Percentiles rank a stretch among this genome's conserved stretches.
Conservation (phyloP, 495 filamentous ascomycete species). For the Talaromyces nanjingensis region DNA sequence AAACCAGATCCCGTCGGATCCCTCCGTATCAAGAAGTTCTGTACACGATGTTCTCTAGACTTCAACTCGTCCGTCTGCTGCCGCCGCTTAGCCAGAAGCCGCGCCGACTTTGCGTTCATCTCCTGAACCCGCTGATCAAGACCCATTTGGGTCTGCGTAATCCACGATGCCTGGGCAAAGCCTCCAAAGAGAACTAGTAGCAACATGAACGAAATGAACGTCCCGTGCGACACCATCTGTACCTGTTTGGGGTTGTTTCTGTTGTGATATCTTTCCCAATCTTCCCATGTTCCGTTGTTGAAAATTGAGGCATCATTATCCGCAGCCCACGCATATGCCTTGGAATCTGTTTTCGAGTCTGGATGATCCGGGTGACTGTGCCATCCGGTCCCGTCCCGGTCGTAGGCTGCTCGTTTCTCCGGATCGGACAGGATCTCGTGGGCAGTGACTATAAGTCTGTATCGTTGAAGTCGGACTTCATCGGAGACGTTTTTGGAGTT, state of each 20-base stretch:
- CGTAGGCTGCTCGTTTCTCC: constrained; percentile 69
- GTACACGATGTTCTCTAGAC: constrained; percentile 55
- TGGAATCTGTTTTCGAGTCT: background rate
- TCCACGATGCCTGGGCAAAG: constrained; percentile 60
- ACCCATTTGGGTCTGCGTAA: constrained; percentile 46
- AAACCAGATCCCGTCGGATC: constrained; percentile 46
- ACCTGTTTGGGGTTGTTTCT: constrained; percentile 51
- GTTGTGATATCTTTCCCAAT: constrained; percentile 87
- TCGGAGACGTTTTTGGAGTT: constrained; percentile 42
- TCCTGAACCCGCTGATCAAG: constrained; percentile 56
- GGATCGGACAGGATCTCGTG: constrained; percentile 89
- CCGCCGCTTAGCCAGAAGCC: constrained; percentile 52
- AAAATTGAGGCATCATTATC: constrained; percentile 47
- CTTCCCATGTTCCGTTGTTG: constrained; percentile 93
- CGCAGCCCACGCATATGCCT: constrained; percentile 26
- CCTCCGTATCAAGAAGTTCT: constrained; percentile 64
- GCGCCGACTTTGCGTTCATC: constrained; percentile 54
- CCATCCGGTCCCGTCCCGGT: constrained; percentile 79
- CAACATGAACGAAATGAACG: constrained; percentile 64
- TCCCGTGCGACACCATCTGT: constrained; percentile 60
- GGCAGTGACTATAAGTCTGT: constrained; percentile 77
- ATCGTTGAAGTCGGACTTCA: constrained; percentile 68
- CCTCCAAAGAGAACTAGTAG: constrained; percentile 59
- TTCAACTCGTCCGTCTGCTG: constrained; percentile 37
- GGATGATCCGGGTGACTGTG: constrained; percentile 32